Evolutionary conservation across 2,329 filamentous ascomycete genomes (phyloP).

Genomic region (Colletotrichum cuscutae): DNA sequence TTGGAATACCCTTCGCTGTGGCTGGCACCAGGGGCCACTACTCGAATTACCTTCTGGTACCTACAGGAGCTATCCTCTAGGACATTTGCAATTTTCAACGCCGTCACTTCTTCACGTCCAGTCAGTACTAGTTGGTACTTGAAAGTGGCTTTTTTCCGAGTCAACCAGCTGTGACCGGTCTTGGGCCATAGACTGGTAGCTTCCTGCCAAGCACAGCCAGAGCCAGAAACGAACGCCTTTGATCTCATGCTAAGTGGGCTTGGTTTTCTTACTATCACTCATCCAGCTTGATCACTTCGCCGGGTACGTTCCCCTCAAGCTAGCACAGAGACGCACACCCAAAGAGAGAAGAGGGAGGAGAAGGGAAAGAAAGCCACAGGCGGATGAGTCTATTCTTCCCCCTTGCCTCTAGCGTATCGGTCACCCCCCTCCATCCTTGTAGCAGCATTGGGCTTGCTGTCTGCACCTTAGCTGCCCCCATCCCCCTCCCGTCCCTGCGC

Average conservation of each 20-base stretch:
- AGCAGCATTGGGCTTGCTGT: conserved; percentile 23
- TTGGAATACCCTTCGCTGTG: conserved; percentile 1
- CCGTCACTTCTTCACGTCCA: not conserved
- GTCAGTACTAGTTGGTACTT: conserved; percentile 3
- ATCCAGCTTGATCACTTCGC: not conserved
- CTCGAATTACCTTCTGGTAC: not conserved
- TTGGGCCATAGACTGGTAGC: not conserved
- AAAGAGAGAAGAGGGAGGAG: not conserved
- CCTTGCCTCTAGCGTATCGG: not conserved
- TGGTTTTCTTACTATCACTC: not conserved
- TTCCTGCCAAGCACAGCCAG: not conserved
- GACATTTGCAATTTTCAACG: conserved; percentile 1
- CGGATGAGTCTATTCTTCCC: not conserved
- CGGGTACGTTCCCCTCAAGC: not conserved
- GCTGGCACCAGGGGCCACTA: conserved; percentile 5
- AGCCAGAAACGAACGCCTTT: not conserved
- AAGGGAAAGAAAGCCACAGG: not conserved
- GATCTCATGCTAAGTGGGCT: not conserved
- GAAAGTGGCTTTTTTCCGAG: conserved; percentile 5
- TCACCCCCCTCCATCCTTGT: not conserved
- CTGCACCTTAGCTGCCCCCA: conserved; percentile 7
- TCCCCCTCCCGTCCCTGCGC: conserved; percentile 20
- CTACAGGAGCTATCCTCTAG: not conserved
- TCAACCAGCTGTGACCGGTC: conserved; percentile 11
- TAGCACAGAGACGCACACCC: not conserved